A percentile compares a stretch with the other conserved stretches of the same genome.
These are phyloP conservation scores for Sphagnum fallax DNA, from an alignment of 228 moss, liverwort and hornwort species.

Conservation along the genomic window DNA sequence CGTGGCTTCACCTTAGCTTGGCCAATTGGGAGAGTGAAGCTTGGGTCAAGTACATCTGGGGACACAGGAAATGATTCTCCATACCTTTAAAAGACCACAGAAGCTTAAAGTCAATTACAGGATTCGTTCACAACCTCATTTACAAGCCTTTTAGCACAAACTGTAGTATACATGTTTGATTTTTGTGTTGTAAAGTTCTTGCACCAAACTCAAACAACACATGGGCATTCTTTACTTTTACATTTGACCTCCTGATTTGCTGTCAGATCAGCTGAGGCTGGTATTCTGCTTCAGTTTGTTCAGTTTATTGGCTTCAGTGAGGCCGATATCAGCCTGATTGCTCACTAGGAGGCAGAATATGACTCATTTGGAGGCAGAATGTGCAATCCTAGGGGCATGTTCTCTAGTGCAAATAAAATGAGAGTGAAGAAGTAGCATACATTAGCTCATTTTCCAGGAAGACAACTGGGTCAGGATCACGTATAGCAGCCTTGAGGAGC, in stretches of 20 bases:
- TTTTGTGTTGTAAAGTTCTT: neutral
- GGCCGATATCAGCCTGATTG: neutral
- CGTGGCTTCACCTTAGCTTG: slow-evolving; percentile 49
- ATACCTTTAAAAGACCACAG: slow-evolving; percentile 30
- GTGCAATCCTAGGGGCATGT: neutral
- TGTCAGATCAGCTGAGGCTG: neutral
- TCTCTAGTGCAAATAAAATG: neutral
- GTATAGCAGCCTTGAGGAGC: slow-evolving; percentile 63
- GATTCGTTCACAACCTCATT: neutral
- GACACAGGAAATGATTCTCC: slow-evolving; percentile 52
- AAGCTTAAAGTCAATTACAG: neutral
- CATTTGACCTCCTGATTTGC: neutral
- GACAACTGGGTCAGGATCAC: slow-evolving; percentile 58
- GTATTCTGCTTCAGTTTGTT: neutral
- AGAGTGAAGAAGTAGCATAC: slow-evolving; percentile 6
- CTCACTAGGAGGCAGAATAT: neutral
- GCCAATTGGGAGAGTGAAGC: slow-evolving; percentile 66
- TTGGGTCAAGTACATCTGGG: slow-evolving; percentile 43
- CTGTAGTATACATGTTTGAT: neutral
- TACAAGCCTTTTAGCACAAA: neutral
- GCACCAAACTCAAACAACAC: neutral
- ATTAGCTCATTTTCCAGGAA: slow-evolving; percentile 65
- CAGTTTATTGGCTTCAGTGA: no score
- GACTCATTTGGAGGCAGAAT: neutral
- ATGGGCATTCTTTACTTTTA: neutral